These are phyloP conservation scores for Aspergillus carbonarius DNA, from an alignment of 2,329 filamentous ascomycete genomes.

Conservation along the genomic window DNA sequence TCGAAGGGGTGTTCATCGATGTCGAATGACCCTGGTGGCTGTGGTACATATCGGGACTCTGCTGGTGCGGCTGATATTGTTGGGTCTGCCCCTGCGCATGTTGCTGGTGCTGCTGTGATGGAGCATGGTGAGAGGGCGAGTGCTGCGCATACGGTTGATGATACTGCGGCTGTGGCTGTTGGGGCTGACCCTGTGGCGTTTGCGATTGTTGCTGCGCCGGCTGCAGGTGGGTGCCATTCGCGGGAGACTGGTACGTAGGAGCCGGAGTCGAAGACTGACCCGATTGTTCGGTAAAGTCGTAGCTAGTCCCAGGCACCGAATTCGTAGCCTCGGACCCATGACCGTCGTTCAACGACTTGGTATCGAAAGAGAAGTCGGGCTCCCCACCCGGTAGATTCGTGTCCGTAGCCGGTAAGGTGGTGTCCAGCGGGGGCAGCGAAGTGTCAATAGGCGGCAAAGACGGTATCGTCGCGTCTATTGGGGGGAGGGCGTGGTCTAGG, in stretches of 20 bases:
- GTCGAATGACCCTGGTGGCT: slow-evolving; percentile 23
- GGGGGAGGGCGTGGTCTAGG: slow-evolving; percentile 29
- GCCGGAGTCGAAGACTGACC: slow-evolving; percentile 37
- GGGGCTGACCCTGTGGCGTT: slow-evolving; percentile 19
- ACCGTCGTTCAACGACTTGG: slow-evolving; percentile 15
- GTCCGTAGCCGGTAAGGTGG: slow-evolving; percentile 25
- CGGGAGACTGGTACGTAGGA: slow-evolving; percentile 46
- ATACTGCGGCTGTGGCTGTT: slow-evolving; percentile 39
- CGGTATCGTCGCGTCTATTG: slow-evolving; percentile 33
- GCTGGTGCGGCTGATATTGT: slow-evolving; percentile 30
- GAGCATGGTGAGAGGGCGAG: slow-evolving; percentile 18
- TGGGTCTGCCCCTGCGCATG: slow-evolving; percentile 1
- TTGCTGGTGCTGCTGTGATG: slow-evolving; percentile 31
- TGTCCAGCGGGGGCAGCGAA: slow-evolving; percentile 30
- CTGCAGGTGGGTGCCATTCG: slow-evolving; percentile 37
- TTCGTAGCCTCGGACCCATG: slow-evolving; percentile 4
- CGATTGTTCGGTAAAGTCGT: slow-evolving; percentile 22
- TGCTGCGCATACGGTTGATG: slow-evolving; percentile 30
- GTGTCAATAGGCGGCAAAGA: slow-evolving; percentile 26
- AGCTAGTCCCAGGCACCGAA: slow-evolving; percentile 15
- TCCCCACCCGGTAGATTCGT: slow-evolving; percentile 9
- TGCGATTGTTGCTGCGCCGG: slow-evolving; percentile 26
- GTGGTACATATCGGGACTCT: slow-evolving; percentile 35
- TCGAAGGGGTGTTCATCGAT: slow-evolving; percentile 20
- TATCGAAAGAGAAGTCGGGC: slow-evolving; percentile 17